phyloP scores from a whole-genome alignment of 805 yeast genomes.

The Candida rishiriensis region DNA sequence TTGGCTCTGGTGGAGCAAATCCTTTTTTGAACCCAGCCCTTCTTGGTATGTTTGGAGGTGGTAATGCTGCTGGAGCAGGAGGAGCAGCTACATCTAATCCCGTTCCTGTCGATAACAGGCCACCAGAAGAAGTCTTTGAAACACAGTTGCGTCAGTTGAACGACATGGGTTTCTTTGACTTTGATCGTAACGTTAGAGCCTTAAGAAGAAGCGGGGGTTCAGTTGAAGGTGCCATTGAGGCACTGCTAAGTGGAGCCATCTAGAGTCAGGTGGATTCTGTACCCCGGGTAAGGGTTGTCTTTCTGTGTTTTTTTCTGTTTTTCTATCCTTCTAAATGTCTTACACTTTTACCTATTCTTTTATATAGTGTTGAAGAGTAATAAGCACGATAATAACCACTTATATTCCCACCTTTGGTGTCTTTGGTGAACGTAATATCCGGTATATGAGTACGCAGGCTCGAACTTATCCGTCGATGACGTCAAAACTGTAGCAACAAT shows the following conservation, averaged over 20 bases:
- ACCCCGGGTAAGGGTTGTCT: background rate
- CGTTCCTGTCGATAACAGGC: slow-evolving; percentile 63
- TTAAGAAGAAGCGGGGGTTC: slow-evolving; percentile 94
- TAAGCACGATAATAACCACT: too few relatives aligned
- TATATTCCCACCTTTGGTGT: too few relatives aligned
- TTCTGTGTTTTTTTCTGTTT: background rate
- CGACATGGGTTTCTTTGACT: slow-evolving; percentile 86
- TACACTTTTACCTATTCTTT: too few relatives aligned
- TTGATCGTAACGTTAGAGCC: slow-evolving; percentile 87
- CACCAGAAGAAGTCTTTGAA: slow-evolving; percentile 78
- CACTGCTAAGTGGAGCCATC: slow-evolving; percentile 60
- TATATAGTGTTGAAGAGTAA: too few relatives aligned
- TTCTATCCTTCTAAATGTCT: background rate
- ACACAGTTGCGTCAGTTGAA: slow-evolving; percentile 67
- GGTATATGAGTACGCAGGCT: too few relatives aligned
- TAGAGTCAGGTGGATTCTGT: slow-evolving; percentile 16
- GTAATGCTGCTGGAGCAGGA: slow-evolving; percentile 64
- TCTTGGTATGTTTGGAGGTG: slow-evolving; percentile 41
- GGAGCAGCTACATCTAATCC: slow-evolving; percentile 42
- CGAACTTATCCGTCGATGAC: too few relatives aligned
- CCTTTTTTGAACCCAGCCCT: slow-evolving; percentile 47
- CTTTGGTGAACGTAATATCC: too few relatives aligned
- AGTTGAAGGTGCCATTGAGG: slow-evolving; percentile 95
- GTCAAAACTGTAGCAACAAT: too few relatives aligned
- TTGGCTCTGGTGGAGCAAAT: slow-evolving; percentile 25